These are phyloP conservation scores for Simplicillium aogashimaense DNA, from an alignment of 2,329 filamentous ascomycete genomes.

Conservation along the genomic window DNA sequence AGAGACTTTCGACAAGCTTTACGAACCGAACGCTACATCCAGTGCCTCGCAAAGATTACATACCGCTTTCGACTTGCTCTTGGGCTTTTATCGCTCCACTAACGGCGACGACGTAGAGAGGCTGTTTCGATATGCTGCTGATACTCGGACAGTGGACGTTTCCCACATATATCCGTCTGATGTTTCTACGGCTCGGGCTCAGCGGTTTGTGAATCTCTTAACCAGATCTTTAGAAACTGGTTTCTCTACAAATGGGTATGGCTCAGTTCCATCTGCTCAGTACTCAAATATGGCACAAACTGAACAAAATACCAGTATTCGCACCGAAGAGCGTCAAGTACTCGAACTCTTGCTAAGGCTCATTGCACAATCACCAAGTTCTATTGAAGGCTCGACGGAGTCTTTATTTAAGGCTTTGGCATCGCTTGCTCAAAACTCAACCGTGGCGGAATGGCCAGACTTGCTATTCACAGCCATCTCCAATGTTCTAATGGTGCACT, in stretches of 20 bases:
- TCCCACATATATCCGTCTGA: constrained; percentile 21
- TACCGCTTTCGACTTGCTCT: constrained; percentile 34
- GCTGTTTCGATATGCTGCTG: constrained; percentile 33
- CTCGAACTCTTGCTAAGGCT: constrained; percentile 7
- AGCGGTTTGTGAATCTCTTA: constrained; percentile 24
- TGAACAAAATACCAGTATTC: background rate
- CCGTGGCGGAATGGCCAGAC: background rate
- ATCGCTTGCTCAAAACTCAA: background rate
- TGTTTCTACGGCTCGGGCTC: constrained; percentile 19
- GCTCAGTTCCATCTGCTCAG: background rate
- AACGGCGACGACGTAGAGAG: constrained; percentile 36
- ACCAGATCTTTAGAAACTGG: constrained; percentile 19
- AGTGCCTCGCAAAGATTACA: constrained; percentile 24
- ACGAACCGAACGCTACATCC: constrained; percentile 25
- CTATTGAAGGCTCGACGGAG: background rate
- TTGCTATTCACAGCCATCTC: background rate
- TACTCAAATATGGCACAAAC: no score
- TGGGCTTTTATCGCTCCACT: constrained; percentile 37
- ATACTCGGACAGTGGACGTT: constrained; percentile 27
- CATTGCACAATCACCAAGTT: background rate
- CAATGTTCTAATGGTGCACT: background rate
- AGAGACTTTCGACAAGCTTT: constrained; percentile 51
- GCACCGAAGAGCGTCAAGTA: background rate
- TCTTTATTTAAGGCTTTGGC: background rate
- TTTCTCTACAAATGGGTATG: constrained; percentile 1